Conservation (phyloP, 768 basidiomycete species). For the Strobilomyces confusus region DNA sequence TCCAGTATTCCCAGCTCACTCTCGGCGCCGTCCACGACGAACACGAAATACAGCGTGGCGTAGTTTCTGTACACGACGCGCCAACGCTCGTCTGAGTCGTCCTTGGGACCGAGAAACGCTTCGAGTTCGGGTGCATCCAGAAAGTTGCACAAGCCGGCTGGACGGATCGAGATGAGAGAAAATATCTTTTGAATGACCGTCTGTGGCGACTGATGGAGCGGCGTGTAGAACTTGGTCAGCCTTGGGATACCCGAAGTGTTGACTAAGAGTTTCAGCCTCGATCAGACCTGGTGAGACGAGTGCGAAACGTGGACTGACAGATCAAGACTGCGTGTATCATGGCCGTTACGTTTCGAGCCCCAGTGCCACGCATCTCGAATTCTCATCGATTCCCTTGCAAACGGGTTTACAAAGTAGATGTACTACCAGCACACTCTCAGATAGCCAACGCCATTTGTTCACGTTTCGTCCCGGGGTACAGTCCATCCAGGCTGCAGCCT, state of each 20-base stretch:
- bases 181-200: slow-evolving; percentile 86
- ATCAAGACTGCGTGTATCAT: slow-evolving; percentile 90
- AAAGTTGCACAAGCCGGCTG: slow-evolving; percentile 88
- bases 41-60: slow-evolving; percentile 95
- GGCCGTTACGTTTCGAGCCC: neutral
- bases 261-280: slow-evolving; percentile 47
- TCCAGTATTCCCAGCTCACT: slow-evolving; percentile 96
- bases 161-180: slow-evolving; percentile 77
- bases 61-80: slow-evolving; percentile 93
- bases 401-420: neutral
- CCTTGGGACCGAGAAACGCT: slow-evolving; percentile 55
- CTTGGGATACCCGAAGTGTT: slow-evolving; percentile 89
- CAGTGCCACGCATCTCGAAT: neutral
- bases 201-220: slow-evolving; percentile 56
- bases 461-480: slow-evolving; percentile 65
- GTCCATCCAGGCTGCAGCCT: slow-evolving; percentile 73
- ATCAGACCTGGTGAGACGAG: slow-evolving; percentile 15
- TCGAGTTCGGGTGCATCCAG: slow-evolving; percentile 89
- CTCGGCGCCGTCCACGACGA: slow-evolving; percentile 94
- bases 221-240: slow-evolving; percentile 86
- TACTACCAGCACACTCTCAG: neutral
- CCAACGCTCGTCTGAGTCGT: slow-evolving; percentile 58
- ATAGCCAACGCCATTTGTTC: neutral
- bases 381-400: neutral
- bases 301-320: slow-evolving; percentile 45